Evolutionary conservation across 352 stramenopile species (phyloP), one percentile per base, ranked within the genome.

Genomic region (Phytopythium helicoides): DNA sequence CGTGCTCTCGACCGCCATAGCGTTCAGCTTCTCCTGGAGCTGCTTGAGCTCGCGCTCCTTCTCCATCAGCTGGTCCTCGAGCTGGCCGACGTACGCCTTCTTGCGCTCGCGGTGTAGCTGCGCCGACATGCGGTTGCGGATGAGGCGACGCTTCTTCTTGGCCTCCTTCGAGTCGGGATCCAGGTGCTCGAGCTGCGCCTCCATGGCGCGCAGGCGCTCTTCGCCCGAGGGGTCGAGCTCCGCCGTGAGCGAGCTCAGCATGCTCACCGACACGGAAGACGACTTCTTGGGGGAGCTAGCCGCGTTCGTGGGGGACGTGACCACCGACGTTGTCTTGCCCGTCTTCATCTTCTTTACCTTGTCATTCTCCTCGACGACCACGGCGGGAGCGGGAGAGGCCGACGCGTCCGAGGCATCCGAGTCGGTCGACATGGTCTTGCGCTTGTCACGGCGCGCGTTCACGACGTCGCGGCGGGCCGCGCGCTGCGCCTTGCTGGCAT

Each of bases 111-210:
- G 81, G 54, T 94, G 85, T 33, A 94, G 73, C 55, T 94, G 85
- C 16, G 85, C 85, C 50, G 81, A 92, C 85, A 94, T 94, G 68
- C 85, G 85, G 58, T 94, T 94, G 40, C 85, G 85, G 39, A 94
- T 94, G 6, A 94, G 56, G 6, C 85, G 80, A 19, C 85, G 81
- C 67, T 94, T 94, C 72, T 94, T 94, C 76, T 94, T 94, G 48
- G 85, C 82, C 52, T 94, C 85, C 52, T 94, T 94, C 52, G 85
- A 94, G 58, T 94, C 85, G 8, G 85, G 81, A 46, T 94, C 82
- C 40, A 94, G 62, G 45, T 79, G 84, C 58, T 92, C 77, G 16
- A 94, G 65, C 56, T 94, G 85, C 26, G 81, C 74, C 49, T 94
- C 85, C 85, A 94, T 92, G 14, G 71, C 71, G 6, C 84, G 84